phyloP scores from a whole-genome alignment of 129 eudicot genomes.

The Saposhnikovia divaricata region DNA sequence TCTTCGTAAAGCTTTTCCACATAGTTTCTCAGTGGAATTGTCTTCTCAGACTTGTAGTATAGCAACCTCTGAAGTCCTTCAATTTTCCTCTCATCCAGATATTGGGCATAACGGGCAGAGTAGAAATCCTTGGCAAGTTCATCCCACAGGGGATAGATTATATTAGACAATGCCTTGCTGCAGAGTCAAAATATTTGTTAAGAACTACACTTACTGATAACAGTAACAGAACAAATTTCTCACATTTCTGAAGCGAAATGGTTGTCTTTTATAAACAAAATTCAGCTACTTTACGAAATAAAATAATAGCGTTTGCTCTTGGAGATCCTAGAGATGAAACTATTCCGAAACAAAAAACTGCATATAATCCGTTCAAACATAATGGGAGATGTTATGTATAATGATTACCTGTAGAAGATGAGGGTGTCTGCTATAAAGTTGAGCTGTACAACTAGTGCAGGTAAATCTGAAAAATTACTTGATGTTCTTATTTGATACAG shows the following conservation, averaged over 20 bases:
- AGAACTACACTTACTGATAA: background rate
- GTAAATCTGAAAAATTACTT: slow-evolving; percentile 34
- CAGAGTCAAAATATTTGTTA: slow-evolving; percentile 18
- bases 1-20: slow-evolving; percentile 45
- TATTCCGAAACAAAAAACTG: background rate
- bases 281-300: background rate
- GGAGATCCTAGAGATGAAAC: background rate
- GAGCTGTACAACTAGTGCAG: slow-evolving; percentile 50
- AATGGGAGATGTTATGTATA: background rate
- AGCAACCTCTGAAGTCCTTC: slow-evolving; percentile 53
- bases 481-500: slow-evolving; percentile 43
- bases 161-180: slow-evolving; percentile 70
- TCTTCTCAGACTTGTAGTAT: slow-evolving; percentile 29
- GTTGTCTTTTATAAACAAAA: background rate
- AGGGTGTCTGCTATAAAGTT: slow-evolving; percentile 66
- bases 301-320: background rate
- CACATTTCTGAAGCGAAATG: background rate
- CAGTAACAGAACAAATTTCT: background rate
- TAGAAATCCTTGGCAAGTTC: slow-evolving; percentile 31
- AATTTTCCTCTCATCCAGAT: slow-evolving; percentile 60
- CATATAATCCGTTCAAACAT: background rate
- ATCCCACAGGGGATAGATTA: slow-evolving; percentile 45
- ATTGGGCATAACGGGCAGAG: slow-evolving; percentile 31
- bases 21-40: slow-evolving; percentile 25
- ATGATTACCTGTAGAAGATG: slow-evolving; percentile 66